These are phyloP conservation scores for Boletus tomentosulus DNA, from an alignment of 768 basidiomycete genomes.

Conservation along the genomic window DNA sequence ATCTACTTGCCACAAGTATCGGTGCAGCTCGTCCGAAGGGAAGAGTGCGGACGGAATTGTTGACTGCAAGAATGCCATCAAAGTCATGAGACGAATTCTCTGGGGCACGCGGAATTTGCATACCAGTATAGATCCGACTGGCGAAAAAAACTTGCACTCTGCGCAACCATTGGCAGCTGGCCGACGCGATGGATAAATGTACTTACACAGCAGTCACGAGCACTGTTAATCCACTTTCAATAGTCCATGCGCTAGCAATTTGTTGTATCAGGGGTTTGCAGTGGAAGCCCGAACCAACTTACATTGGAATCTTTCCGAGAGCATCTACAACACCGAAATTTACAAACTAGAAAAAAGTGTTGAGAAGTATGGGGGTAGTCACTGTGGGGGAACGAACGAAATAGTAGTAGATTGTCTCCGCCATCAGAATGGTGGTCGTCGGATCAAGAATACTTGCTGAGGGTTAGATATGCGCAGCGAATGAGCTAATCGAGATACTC, in stretches of 20 bases:
- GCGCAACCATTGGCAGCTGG: not conserved
- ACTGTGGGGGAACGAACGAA: constrained; percentile 9
- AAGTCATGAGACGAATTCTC: not conserved
- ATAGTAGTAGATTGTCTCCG: constrained; percentile 15
- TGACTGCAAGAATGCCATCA: constrained; percentile 2
- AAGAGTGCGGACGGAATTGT: not conserved
- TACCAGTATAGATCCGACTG: constrained; percentile 9
- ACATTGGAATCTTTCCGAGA: constrained; percentile 7
- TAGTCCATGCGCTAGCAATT: constrained; percentile 11
- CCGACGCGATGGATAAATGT: not conserved
- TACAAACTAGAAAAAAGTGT: constrained; percentile 2
- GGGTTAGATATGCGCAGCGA: not conserved
- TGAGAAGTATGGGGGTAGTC: not conserved
- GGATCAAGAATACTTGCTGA: constrained; percentile 13
- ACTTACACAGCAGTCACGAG: constrained; percentile 15
- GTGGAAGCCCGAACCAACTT: not conserved
- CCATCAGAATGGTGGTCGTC: constrained; percentile 15
- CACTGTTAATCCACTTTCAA: constrained; percentile 14
- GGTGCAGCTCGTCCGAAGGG: constrained; percentile 12
- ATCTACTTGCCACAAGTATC: constrained; percentile 8
- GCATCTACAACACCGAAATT: constrained; percentile 12
- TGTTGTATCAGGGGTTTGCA: not conserved
- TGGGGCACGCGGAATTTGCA: not conserved
- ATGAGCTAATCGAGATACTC: not conserved
- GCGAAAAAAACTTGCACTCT: constrained; percentile 15